These are phyloP conservation scores for Urtica urens DNA, from an alignment of 306 rosid genomes.

Conservation along the genomic window DNA sequence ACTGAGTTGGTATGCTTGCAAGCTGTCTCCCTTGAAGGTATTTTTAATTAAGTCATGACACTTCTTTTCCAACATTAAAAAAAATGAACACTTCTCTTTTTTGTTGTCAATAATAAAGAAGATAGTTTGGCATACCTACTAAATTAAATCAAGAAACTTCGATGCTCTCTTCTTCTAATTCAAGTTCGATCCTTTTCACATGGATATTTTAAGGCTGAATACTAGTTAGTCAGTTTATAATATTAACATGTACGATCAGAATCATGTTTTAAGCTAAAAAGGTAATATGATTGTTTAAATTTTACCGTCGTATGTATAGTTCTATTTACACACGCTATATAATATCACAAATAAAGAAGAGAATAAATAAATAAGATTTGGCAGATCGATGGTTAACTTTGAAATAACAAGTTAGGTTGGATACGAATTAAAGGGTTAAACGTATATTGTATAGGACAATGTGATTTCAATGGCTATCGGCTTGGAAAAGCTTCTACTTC, in stretches of 20 bases:
- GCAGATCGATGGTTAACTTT: conserved; percentile 1
- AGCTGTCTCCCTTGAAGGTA: conserved; percentile 34
- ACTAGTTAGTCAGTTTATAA: neutral
- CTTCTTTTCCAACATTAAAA: no score
- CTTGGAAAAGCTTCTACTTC: conserved; percentile 14
- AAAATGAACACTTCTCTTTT: no score
- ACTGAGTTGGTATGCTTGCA: neutral
- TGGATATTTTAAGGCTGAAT: no score
- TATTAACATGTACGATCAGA: neutral
- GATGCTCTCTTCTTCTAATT: conserved; percentile 13
- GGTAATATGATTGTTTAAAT: neutral
- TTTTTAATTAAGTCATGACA: no score
- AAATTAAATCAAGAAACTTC: conserved; percentile 12
- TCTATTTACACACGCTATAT: neutral
- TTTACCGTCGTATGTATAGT: no score
- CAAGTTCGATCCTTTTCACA: neutral
- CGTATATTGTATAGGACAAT: neutral
- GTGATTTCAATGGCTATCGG: conserved; percentile 12
- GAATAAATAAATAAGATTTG: neutral
- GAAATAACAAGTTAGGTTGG: conserved; percentile 1
- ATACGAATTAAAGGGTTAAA: neutral
- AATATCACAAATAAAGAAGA: neutral
- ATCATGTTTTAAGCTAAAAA: neutral
- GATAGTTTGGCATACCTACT: conserved; percentile 27
- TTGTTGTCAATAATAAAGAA: conserved; percentile 2